phyloP scores from a whole-genome alignment of 108 stramenopile genomes.

The Skeletonema potamos region DNA sequence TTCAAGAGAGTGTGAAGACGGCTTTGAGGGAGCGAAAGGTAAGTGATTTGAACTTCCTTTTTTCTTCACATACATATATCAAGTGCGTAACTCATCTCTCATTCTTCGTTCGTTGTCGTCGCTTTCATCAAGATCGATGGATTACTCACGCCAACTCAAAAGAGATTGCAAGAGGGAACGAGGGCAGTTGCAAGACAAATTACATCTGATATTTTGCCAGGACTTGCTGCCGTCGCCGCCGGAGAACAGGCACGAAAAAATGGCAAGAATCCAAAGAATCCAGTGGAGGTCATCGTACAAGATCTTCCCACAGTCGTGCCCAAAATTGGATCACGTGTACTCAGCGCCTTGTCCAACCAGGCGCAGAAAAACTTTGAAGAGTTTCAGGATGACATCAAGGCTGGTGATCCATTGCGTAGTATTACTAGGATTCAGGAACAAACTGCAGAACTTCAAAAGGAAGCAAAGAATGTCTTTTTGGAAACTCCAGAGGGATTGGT shows the following conservation, averaged over 20 bases:
- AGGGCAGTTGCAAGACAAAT: constrained; percentile 81
- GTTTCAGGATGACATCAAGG: constrained; percentile 66
- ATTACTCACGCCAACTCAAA: constrained; percentile 72
- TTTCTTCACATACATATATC: not conserved
- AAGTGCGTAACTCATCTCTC: not conserved
- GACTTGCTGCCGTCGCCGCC: constrained; percentile 43
- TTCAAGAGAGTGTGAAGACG: constrained; percentile 65
- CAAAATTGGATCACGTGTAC: constrained; percentile 64
- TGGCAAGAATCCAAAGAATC: constrained; percentile 31
- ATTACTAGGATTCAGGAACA: constrained; percentile 73
- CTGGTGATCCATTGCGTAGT: constrained; percentile 59
- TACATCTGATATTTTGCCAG: constrained; percentile 78
- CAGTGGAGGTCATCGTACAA: constrained; percentile 36
- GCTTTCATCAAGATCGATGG: constrained; percentile 63
- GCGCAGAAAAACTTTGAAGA: constrained; percentile 64
- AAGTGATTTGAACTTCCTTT: constrained; percentile 9
- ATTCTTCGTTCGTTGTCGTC: not conserved
- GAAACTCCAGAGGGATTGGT: constrained; percentile 84
- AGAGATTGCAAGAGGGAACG: constrained; percentile 75
- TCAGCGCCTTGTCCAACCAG: constrained; percentile 68
- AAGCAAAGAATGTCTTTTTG: constrained; percentile 73
- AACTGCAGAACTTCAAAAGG: constrained; percentile 61
- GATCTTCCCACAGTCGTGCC: constrained; percentile 51
- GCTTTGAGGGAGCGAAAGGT: constrained; percentile 77
- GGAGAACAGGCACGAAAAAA: constrained; percentile 1